Percentiles rank a stretch among this genome's conserved stretches.
Conservation (phyloP, 306 rosid species). For the Citrullus amarus region DNA sequence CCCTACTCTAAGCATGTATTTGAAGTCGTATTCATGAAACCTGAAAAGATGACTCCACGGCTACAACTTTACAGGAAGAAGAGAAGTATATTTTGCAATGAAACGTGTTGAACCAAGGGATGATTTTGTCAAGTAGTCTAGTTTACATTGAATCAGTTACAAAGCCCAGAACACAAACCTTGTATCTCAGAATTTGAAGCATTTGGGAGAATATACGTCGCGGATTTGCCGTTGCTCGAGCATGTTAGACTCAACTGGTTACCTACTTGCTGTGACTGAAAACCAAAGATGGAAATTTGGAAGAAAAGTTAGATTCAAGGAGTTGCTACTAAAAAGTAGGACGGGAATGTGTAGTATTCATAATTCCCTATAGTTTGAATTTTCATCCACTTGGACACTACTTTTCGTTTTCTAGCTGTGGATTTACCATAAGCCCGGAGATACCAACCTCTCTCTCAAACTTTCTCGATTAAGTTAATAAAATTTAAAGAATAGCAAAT, state of each 20-base stretch:
- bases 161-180: constrained; percentile 57
- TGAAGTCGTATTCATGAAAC: neutral
- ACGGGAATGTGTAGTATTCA: too few species aligned
- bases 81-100: neutral
- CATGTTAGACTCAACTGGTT: constrained; percentile 66
- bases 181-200: constrained; percentile 60
- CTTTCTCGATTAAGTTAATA: too few species aligned
- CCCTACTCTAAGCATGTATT: too few species aligned
- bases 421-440: too few species aligned
- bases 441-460: too few species aligned
- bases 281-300: neutral
- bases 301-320: constrained; percentile 9
- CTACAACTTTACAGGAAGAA: neutral
- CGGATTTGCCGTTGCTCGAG: constrained; percentile 60
- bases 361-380: too few species aligned
- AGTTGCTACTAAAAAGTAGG: neutral
- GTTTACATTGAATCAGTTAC: constrained; percentile 27
- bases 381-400: too few species aligned
- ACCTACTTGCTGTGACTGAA: constrained; percentile 67
- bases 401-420: too few species aligned
- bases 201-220: constrained; percentile 24
- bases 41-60: neutral
- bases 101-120: neutral
- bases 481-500: too few species aligned
- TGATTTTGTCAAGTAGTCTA: neutral